Percentiles rank a stretch among this genome's conserved stretches.
phyloP scores from a whole-genome alignment of 768 basidiomycete genomes.

The Pisolithus sp. region DNA sequence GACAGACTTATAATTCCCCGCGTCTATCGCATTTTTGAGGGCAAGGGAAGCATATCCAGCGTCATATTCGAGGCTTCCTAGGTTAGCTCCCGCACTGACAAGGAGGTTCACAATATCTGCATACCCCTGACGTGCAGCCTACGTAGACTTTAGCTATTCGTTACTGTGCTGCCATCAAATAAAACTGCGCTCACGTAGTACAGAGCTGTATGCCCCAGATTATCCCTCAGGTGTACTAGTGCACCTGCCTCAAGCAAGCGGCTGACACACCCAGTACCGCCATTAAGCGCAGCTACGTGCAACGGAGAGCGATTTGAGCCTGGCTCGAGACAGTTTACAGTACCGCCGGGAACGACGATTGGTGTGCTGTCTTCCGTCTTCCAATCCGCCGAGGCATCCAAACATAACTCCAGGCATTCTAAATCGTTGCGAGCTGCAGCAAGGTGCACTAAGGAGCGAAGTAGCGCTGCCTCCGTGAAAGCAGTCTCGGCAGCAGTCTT shows the following conservation, averaged over 20 bases:
- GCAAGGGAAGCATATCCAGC: slow-evolving; percentile 52
- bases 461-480: slow-evolving; percentile 60
- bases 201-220: slow-evolving; percentile 74
- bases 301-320: slow-evolving; percentile 71
- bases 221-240: slow-evolving; percentile 75
- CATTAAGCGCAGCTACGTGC: slow-evolving; percentile 73
- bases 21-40: slow-evolving; percentile 28
- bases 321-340: slow-evolving; percentile 67
- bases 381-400: slow-evolving; percentile 27
- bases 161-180: neutral
- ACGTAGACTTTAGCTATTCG: slow-evolving; percentile 2
- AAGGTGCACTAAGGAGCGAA: slow-evolving; percentile 74
- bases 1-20: slow-evolving; percentile 39
- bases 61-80: slow-evolving; percentile 59
- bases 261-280: slow-evolving; percentile 36
- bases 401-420: slow-evolving; percentile 56
- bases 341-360: slow-evolving; percentile 48
- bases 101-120: slow-evolving; percentile 55
- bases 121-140: slow-evolving; percentile 76
- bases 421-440: slow-evolving; percentile 68
- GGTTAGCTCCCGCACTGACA: slow-evolving; percentile 65
- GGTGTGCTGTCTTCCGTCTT: slow-evolving; percentile 16
- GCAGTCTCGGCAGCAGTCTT: slow-evolving; percentile 73
- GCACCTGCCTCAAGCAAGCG: slow-evolving; percentile 67
- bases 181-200: slow-evolving; percentile 58